Evolutionary conservation across 2,329 filamentous ascomycete species (phyloP), one percentile per base, ranked within the genome.

Genomic region (Scleromitrula shiraiana): DNA sequence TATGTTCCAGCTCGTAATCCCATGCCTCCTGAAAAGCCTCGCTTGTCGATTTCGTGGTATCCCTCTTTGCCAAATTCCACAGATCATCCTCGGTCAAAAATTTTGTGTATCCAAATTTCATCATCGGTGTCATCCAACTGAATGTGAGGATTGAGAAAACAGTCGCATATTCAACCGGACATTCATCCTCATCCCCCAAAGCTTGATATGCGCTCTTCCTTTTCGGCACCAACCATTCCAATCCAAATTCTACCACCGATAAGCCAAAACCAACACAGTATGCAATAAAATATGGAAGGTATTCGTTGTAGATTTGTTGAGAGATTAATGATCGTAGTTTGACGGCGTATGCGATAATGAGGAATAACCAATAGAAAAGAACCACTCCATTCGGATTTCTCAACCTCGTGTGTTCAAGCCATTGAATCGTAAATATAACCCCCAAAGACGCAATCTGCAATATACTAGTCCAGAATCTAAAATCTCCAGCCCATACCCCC

Each of bases 71-170:
- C 50, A 98, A 72, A 52, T 88, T 91, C 94, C 94, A 98, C 20
- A 98, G 75, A 65, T 98, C 91, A 54, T 96, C 88, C 65, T 97
- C 89, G 1, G 89, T 95, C 53, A 98, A 73, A 65, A 82, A 98
- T 50, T 90, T 80, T 62, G 85, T 87, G 71, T 98, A 97, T 1
- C 93, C 93, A 62, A 84, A 84, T 63, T 82, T 89, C 93, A 98
- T 98, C 78, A 98, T 71, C 0, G 93, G 90, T 0, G 93, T 97
- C 91, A 98, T 96, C 93, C 93, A 98, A 46, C 85, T 83, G 66
- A 98, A 98, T 0, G 91, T 95, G 38, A 98, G 75, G 42, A 87
- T 80, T 4, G 91, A 95, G 69, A 98, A 98, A 44, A 97, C 75
- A 51, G 91, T 89, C 10, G 93, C 90, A 65, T 95, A 95, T 67